Evolutionary conservation across 306 rosid genomes (phyloP).

Genomic region (Cicer judaicum): DNA sequence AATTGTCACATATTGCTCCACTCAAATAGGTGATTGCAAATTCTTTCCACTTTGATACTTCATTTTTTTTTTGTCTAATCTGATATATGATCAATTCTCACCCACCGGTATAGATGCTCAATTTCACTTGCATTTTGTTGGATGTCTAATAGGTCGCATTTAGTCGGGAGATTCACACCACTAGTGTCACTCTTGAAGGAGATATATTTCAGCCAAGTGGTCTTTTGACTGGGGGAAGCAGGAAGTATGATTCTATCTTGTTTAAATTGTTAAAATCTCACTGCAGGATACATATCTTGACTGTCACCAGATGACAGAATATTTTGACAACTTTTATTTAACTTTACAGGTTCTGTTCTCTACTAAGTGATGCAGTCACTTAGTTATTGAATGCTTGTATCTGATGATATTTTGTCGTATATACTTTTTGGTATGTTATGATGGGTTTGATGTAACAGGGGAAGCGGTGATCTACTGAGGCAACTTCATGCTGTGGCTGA

Average conservation of each 20-base stretch:
- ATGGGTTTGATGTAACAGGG: conserved; percentile 56
- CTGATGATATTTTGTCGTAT: conserved; percentile 36
- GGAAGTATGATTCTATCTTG: conserved; percentile 68
- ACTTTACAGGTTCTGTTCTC: conserved; percentile 21
- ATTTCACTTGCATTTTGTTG: conserved; percentile 39
- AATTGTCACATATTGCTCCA: not conserved
- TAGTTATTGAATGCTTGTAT: conserved; percentile 33
- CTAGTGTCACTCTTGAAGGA: conserved; percentile 98
- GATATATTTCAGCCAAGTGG: conserved; percentile 98
- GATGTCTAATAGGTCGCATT: conserved; percentile 77
- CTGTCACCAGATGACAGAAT: conserved; percentile 3
- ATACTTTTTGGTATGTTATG: conserved; percentile 43
- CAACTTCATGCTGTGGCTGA: conserved; percentile 82
- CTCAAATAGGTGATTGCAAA: conserved; percentile 1
- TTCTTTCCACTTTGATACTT: conserved; percentile 27
- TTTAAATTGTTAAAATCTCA: conserved; percentile 31
- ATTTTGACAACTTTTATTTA: conserved; percentile 13
- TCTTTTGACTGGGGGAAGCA: conserved; percentile 97
- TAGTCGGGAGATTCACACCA: conserved; percentile 66
- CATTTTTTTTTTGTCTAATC: conserved; percentile 30
- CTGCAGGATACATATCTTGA: conserved; percentile 23
- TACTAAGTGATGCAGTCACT: conserved; percentile 28
- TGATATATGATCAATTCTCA: conserved; percentile 11
- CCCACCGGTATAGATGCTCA: conserved; percentile 35
- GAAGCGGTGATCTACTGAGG: conserved; percentile 84